A percentile compares a stretch with the other conserved stretches of the same genome.
phyloP scores from a whole-genome alignment of 805 yeast species.

The Candida bentonensis region DNA sequence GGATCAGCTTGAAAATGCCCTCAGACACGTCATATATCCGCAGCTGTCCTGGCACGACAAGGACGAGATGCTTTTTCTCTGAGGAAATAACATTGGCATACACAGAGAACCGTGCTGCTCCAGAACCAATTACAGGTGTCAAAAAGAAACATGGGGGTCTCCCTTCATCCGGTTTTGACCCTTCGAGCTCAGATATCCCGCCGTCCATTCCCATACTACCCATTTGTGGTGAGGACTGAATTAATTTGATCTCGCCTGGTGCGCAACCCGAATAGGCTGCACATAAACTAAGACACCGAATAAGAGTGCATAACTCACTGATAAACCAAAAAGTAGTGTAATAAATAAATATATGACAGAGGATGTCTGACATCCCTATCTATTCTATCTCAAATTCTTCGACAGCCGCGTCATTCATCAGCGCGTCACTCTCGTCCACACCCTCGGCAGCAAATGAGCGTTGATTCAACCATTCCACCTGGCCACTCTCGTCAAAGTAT shows the following conservation, averaged over 20 bases:
- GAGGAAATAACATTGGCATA: background rate
- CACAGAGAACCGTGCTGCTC: background rate
- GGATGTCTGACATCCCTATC: too few species aligned
- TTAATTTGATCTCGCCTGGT: too few species aligned
- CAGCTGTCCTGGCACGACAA: background rate
- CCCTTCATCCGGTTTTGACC: too few species aligned
- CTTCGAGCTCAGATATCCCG: too few species aligned
- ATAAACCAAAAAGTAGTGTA: too few species aligned
- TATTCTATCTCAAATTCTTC: conserved; percentile 1
- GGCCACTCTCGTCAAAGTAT: background rate
- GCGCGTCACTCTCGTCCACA: background rate
- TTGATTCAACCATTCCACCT: background rate
- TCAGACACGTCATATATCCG: background rate
- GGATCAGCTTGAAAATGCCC: background rate
- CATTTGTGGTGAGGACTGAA: too few species aligned
- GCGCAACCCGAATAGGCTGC: too few species aligned
- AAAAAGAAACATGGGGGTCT: background rate
- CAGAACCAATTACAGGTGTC: background rate
- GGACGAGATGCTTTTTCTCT: background rate
- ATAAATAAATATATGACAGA: too few species aligned
- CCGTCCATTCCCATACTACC: too few species aligned
- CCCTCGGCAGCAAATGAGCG: background rate
- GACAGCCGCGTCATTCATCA: background rate
- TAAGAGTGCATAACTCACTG: too few species aligned
- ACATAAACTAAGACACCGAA: too few species aligned